phyloP scores from a whole-genome alignment of 495 filamentous ascomycete species.

The Pseudomonodictys pantanalensis region DNA sequence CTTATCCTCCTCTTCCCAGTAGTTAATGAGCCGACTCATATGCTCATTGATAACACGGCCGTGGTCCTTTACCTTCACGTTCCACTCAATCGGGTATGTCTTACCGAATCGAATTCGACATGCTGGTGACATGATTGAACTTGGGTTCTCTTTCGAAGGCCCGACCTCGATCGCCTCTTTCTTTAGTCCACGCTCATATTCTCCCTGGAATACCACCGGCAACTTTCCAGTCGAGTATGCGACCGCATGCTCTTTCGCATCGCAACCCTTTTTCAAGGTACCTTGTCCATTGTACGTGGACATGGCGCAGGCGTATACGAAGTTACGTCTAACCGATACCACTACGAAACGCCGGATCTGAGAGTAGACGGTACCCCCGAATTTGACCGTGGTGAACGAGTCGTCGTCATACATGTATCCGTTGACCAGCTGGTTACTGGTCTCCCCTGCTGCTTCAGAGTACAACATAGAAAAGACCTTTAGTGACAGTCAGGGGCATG shows the following conservation, averaged over 20 bases:
- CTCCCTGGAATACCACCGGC: background rate
- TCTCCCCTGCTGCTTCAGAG: too few species aligned
- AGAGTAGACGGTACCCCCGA: conserved; percentile 3
- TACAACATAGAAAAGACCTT: conserved; percentile 29
- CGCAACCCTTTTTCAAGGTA: conserved; percentile 39
- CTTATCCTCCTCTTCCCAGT: background rate
- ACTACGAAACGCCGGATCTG: conserved; percentile 33
- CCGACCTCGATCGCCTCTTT: conserved; percentile 6
- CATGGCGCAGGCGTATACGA: conserved; percentile 34
- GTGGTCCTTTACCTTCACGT: conserved; percentile 32
- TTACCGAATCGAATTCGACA: conserved; percentile 10
- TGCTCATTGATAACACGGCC: conserved; percentile 35
- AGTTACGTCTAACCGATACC: conserved; percentile 10
- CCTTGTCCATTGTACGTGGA: conserved; percentile 41
- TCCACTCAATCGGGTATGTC: too few species aligned
- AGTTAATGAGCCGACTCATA: conserved; percentile 33
- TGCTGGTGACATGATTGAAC: background rate
- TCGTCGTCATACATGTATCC: background rate
- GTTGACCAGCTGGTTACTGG: conserved; percentile 7
- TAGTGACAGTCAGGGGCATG: too few species aligned
- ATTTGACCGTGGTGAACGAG: conserved; percentile 19
- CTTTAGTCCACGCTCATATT: background rate
- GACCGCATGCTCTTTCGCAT: conserved; percentile 42
- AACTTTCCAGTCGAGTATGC: conserved; percentile 39
- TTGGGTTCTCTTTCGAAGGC: background rate